These are phyloP conservation scores for Monosporascus ibericus DNA, from an alignment of 2,329 filamentous ascomycete genomes.

Conservation along the genomic window DNA sequence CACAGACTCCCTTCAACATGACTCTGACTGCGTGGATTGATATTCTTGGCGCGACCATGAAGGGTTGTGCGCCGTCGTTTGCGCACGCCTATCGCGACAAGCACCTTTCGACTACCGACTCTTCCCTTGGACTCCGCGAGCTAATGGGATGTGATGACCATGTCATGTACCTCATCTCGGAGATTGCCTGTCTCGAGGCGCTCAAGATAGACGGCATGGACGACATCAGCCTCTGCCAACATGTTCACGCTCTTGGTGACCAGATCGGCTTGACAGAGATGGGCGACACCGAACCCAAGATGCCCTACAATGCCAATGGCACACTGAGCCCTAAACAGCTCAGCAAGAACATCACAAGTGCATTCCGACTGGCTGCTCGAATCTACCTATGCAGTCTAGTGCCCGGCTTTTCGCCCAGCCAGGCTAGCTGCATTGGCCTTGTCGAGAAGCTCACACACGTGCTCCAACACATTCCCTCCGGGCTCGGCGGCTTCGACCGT, in stretches of 20 bases:
- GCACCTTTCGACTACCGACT: slow-evolving; percentile 63
- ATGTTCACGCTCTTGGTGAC: slow-evolving; percentile 80
- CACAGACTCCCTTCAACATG: slow-evolving; percentile 87
- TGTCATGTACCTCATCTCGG: slow-evolving; percentile 96
- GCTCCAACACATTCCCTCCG: slow-evolving; percentile 76
- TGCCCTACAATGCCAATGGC: slow-evolving; percentile 62
- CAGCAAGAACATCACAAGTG: slow-evolving; percentile 78
- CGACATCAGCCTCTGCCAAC: slow-evolving; percentile 78
- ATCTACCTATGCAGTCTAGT: slow-evolving; percentile 97
- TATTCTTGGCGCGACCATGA: slow-evolving; percentile 90
- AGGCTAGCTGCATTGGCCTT: slow-evolving; percentile 68
- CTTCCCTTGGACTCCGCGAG: slow-evolving; percentile 70
- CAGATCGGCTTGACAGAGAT: slow-evolving; percentile 80
- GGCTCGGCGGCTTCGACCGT: slow-evolving; percentile 78
- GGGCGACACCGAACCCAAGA: slow-evolving; percentile 50
- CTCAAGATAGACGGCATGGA: slow-evolving; percentile 80
- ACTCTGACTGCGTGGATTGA: slow-evolving; percentile 92
- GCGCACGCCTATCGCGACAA: slow-evolving; percentile 95
- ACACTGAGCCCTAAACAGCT: slow-evolving; percentile 77
- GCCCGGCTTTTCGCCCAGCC: slow-evolving; percentile 73
- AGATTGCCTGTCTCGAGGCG: slow-evolving; percentile 92
- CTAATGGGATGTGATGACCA: slow-evolving; percentile 97
- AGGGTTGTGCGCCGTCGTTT: slow-evolving; percentile 77
- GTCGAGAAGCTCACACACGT: slow-evolving; percentile 71
- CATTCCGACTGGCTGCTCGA: slow-evolving; percentile 86